A percentile compares a stretch with the other conserved stretches of the same genome.
These are phyloP conservation scores for Neobulgaria alba DNA, from an alignment of 2,329 filamentous ascomycete species.

Conservation along the genomic window DNA sequence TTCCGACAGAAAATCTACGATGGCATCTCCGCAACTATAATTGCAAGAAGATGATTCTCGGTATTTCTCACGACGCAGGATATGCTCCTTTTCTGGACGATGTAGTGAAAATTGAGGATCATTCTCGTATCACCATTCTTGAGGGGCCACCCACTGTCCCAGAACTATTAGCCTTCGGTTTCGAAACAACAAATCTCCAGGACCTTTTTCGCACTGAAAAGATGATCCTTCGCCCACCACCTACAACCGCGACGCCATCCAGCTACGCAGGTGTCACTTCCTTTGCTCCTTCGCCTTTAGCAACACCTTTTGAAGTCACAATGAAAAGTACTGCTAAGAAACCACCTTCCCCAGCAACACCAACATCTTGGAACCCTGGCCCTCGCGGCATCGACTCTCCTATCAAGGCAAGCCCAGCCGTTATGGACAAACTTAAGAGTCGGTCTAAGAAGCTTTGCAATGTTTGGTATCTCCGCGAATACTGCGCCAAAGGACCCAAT, in stretches of 20 bases:
- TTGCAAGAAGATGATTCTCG: conserved; percentile 53
- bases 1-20: conserved; percentile 30
- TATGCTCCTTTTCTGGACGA: conserved; percentile 53
- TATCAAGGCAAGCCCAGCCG: conserved; percentile 37
- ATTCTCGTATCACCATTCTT: conserved; percentile 42
- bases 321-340: conserved; percentile 6
- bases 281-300: conserved; percentile 15
- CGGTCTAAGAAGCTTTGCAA: conserved; percentile 52
- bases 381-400: conserved; percentile 46
- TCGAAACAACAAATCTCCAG: conserved; percentile 39
- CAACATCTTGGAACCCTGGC: conserved; percentile 42
- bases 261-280: conserved; percentile 28
- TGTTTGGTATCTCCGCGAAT: conserved; percentile 50
- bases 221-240: conserved; percentile 34
- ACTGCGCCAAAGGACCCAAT: conserved; percentile 44
- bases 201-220: conserved; percentile 48
- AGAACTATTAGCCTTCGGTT: conserved; percentile 39
- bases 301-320: conserved; percentile 16
- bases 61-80: conserved; percentile 51
- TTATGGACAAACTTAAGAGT: conserved; percentile 45
- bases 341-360: conserved; percentile 10
- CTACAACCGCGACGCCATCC: conserved; percentile 9
- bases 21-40: conserved; percentile 53
- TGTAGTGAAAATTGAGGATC: conserved; percentile 37
- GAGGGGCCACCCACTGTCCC: conserved; percentile 44